Evolutionary conservation across 345 rosid genomes (phyloP), one percentile per base, ranked within the genome.

Genomic region (Eucalyptus curtisii): DNA sequence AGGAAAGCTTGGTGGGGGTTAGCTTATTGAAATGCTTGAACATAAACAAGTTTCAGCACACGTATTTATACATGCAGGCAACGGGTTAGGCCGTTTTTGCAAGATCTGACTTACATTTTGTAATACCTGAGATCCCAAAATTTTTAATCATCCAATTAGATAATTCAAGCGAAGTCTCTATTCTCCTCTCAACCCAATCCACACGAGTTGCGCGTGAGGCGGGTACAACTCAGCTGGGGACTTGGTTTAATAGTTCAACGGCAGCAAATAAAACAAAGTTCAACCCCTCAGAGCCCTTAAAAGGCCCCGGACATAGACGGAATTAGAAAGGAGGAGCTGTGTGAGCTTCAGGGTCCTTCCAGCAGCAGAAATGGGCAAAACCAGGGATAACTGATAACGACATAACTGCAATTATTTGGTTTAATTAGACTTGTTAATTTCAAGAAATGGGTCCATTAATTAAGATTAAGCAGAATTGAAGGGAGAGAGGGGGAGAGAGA

Each of bases 21-120:
- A 48, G 86, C 25, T 45, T 71, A 42, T 49, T 14, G 89, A 45
- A 48, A 90, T 55, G 91, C 88, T 88, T 90, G 89, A 89, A 86
- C 87, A 66, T 57, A 86, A 88, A 88, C 59, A 45, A 87, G 49
- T 81, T 87, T 47, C 27, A 86, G 50, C 82, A 81, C 80, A 86
- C 89, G 81, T 87, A 90, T 89, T 89, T 92, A 92, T 91, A 91
- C 89, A 81, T 86, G 90, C 86, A 37, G 82, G 80, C 44, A 68
- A 16, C 80, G 33, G 80, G 24, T 33, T 68, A 33, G 80, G 82
- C 82, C 47, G 0, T 76, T 20, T 76, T 37, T 3, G 27, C 44
- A 10, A 76, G 82, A 76, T 76, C 82, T 37, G 81, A 71, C 81
- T 3, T 76, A 19, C 47, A 76, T 76, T 19, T 37, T 76, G 47